Conservation (phyloP, 352 stramenopile species). For the Poterioochromonas sp. region DNA sequence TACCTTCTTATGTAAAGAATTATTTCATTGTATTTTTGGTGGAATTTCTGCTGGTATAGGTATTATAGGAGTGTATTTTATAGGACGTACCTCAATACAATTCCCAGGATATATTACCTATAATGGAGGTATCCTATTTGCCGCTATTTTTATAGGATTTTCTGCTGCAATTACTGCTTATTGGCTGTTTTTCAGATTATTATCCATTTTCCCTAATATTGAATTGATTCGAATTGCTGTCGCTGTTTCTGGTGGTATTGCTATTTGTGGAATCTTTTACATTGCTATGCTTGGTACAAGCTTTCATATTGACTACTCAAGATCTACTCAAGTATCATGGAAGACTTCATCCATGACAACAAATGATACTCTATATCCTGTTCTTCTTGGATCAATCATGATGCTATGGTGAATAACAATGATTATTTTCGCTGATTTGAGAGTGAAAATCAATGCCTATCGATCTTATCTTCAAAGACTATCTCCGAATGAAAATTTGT, state of each 20-base stretch:
- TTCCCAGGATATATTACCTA: background rate
- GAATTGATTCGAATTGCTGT: background rate
- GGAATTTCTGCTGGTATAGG: background rate
- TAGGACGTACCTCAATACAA: background rate
- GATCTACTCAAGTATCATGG: too few relatives aligned
- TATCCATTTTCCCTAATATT: background rate
- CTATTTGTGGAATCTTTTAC: background rate
- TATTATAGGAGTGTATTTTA: background rate
- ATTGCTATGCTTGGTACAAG: background rate
- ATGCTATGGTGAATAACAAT: too few relatives aligned
- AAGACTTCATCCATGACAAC: too few relatives aligned
- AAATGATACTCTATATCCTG: too few relatives aligned
- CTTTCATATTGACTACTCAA: too few relatives aligned
- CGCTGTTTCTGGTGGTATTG: background rate
- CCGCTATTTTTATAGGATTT: background rate
- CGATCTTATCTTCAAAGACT: too few relatives aligned
- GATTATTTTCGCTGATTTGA: too few relatives aligned
- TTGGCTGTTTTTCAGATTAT: background rate
- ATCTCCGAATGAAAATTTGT: too few relatives aligned
- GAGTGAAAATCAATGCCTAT: too few relatives aligned
- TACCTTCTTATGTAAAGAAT: background rate
- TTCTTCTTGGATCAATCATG: too few relatives aligned
- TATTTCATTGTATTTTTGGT: background rate
- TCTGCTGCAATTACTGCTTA: background rate
- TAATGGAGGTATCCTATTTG: background rate